Evolutionary conservation across 2,329 filamentous ascomycete genomes (phyloP).

Genomic region (Aurifilum marmelostoma): DNA sequence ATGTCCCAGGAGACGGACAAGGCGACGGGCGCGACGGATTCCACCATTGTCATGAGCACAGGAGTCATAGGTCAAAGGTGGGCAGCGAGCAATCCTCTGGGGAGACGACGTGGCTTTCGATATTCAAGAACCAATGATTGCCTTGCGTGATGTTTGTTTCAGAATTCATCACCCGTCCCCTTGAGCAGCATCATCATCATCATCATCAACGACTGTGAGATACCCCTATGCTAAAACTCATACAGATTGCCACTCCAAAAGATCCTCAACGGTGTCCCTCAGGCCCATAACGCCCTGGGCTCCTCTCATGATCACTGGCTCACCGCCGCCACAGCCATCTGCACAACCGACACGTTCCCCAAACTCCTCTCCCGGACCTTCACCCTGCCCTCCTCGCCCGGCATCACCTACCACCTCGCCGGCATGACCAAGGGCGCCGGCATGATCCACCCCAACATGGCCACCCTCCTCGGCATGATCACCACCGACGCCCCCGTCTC

Average conservation of each 20-base stretch:
- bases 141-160: neutral
- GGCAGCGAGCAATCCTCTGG: conserved; percentile 30
- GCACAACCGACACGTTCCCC: conserved; percentile 97
- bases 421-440: conserved; percentile 93
- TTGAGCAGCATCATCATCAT: too few species aligned
- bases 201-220: neutral
- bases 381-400: conserved; percentile 77
- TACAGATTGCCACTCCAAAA: conserved; percentile 82
- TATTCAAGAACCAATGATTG: neutral
- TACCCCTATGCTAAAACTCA: conserved; percentile 24
- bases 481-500: conserved; percentile 88
- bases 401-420: conserved; percentile 78
- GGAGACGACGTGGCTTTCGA: too few species aligned
- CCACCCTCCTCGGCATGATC: conserved; percentile 87
- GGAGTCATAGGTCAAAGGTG: conserved; percentile 94
- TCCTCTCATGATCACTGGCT: conserved; percentile 85
- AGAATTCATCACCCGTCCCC: neutral
- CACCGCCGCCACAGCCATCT: conserved; percentile 84
- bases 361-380: conserved; percentile 90
- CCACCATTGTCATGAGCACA: conserved; percentile 96
- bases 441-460: conserved; percentile 97
- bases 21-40: conserved; percentile 52
- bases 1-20: conserved; percentile 83
- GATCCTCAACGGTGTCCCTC: conserved; percentile 81
- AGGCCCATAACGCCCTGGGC: conserved; percentile 72